These are phyloP conservation scores for Geosmithia flava DNA, from an alignment of 2,329 filamentous ascomycete species.

Conservation along the genomic window DNA sequence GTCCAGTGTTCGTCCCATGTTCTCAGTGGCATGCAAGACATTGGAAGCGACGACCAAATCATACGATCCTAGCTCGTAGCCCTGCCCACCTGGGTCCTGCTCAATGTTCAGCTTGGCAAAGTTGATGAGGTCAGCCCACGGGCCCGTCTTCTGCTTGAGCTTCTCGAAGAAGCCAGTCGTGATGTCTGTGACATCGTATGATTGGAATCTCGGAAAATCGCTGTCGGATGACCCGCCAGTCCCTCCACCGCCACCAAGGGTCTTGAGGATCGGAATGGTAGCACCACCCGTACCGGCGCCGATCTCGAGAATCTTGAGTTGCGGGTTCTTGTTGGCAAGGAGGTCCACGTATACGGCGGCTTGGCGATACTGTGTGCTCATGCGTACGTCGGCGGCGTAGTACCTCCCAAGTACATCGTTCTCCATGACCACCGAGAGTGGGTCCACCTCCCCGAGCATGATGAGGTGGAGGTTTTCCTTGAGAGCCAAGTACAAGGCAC, in stretches of 20 bases:
- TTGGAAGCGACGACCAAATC: conserved; percentile 3
- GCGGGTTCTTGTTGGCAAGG: conserved; percentile 11
- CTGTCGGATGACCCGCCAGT: conserved; percentile 1
- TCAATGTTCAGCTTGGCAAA: conserved; percentile 3
- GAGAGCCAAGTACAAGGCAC: too few species aligned
- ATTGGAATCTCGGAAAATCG: conserved; percentile 17
- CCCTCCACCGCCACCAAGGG: conserved; percentile 8
- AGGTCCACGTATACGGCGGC: conserved; percentile 5
- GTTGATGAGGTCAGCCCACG: conserved; percentile 8
- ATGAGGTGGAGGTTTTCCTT: too few species aligned
- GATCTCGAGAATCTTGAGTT: conserved; percentile 24
- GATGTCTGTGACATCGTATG: conserved; percentile 32
- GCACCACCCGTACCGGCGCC: conserved; percentile 25
- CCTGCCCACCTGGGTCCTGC: conserved; percentile 1
- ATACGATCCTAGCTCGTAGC: background rate
- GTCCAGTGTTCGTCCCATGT: background rate
- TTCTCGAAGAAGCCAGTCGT: conserved; percentile 26
- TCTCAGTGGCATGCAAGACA: conserved; percentile 3
- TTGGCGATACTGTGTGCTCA: background rate
- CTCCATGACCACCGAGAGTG: background rate
- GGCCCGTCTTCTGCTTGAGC: conserved; percentile 10
- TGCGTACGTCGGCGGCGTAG: background rate
- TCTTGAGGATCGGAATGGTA: conserved; percentile 17
- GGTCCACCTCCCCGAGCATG: background rate
- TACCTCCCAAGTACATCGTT: background rate